Evolutionary conservation across 2,329 filamentous ascomycete genomes (phyloP).

Genomic region (Colletotrichum euphorbiae): DNA sequence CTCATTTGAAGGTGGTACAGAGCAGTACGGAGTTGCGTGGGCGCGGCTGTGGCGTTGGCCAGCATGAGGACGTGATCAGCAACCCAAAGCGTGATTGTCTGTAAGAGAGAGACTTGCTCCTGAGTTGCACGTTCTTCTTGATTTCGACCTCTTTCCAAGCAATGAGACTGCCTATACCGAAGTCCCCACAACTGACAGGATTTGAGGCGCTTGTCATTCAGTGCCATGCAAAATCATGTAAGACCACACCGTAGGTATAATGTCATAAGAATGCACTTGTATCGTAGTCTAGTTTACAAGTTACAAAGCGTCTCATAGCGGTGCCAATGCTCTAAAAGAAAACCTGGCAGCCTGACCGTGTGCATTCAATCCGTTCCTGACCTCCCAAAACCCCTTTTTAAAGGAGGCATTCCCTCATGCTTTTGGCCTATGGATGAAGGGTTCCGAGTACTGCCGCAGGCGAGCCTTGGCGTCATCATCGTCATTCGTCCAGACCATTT

Average conservation of each 20-base stretch:
- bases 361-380: constrained; percentile 21
- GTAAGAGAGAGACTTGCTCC: no score
- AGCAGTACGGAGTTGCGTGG: no score
- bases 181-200: no score
- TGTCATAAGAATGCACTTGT: constrained; percentile 37
- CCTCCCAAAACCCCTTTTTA: constrained; percentile 11
- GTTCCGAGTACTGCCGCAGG: background rate
- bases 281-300: constrained; percentile 42
- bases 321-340: constrained; percentile 8
- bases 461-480: constrained; percentile 8
- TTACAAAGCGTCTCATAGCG: constrained; percentile 32
- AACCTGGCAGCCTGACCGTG: constrained; percentile 16
- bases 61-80: no score
- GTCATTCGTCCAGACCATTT: background rate
- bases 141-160: no score
- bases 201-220: no score
- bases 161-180: no score
- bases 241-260: background rate
- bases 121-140: no score
- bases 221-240: background rate
- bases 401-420: background rate
- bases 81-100: no score
- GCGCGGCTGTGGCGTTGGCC: no score
- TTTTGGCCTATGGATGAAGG: background rate
- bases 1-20: no score